Evolutionary conservation across 1,284 basidiomycete species (phyloP), one percentile per base, ranked within the genome.

Genomic region (Cryptococcus sp.): DNA sequence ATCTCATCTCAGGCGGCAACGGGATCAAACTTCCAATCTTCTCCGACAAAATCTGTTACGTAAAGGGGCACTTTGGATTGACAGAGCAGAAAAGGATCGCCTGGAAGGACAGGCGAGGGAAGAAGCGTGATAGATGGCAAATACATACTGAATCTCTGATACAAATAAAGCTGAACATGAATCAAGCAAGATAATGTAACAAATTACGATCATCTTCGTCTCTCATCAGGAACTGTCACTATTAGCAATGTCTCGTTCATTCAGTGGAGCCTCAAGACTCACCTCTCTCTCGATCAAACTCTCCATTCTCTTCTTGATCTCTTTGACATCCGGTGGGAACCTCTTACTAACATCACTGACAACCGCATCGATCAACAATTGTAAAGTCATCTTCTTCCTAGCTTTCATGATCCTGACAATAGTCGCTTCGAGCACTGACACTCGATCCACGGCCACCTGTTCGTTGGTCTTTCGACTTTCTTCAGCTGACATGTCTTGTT

Each of bases 331-430:
- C 3, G 76, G 76, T 43, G 78, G 78, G 61, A 78, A 78, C 49
- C 70, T 62, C 62, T 76, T 76, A 30, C 86, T 87, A 55, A 97
- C 88, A 46, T 87, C 59, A 69, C 79, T 79, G 83, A 83, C 72
- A 3, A 79, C 77, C 15, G 73, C 73, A 63, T 80, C 79, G 37
- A 80, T 73, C 52, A 96, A 84, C 32, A 88, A 86, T 61, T 85
- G 84, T 37, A 85, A 81, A 73, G 88, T 88, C 67, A 95, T 80
- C 72, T 86, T 86, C 78, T 94, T 96, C 65, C 85, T 83, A 3
- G 85, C 86, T 74, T 97, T 97, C 91, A 97, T 94, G 69, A 95
- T 86, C 3, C 92, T 85, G 38, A 96, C 92, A 62, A 97, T 94
- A 5, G 93, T 92, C 0, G 93, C 92, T 65, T 98, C 93, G 32